Base-by-base conservation (phyloP, 495 filamentous ascomycete species). In the Parathielavia appendiculata region DNA sequence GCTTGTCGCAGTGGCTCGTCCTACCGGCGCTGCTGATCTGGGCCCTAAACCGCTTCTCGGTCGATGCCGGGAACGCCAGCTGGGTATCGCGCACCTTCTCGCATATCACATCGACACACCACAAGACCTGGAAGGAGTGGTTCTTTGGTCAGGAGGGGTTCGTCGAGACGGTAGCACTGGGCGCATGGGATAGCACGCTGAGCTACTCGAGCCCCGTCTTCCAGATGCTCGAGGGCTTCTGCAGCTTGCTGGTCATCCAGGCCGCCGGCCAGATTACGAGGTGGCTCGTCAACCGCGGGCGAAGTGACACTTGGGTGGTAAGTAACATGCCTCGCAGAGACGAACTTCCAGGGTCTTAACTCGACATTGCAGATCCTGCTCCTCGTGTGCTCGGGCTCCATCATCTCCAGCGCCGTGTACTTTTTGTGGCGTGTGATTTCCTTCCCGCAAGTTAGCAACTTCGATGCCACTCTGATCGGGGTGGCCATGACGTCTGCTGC, bases 261-360 rank as follows among this genome's bases (percentile, higher is more conserved):
- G 89, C 91, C 14, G 85, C 87, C 34, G 93, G 93, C 1, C 92
- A 95, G 68, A 91, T 97, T 54, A 95, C 93, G n/a, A 81, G 90
- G 66, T 96, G 90, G 87, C 82, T 97, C 19, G 92, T 97, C 44
- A 98, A 97, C 71, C 77, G 85, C 57, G 90, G 90, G 56, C 83
- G 89, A 60, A 91, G 91, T 60, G 93, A 98, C 75, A 93, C 86
- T 60, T 98, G 93, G 93, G 92, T 97, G 88, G 91, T 95, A 81
- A 69, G 85, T 78, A n/a, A 13, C 49, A 40, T 13, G n/a, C 34
- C 22, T 49, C n/a, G 5, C 49, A n/a, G 23, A 10, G 13, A 5
- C 26, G 7, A 20, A 20, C 20, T 30, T 30, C 6, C 2, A 1
- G 7, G 5, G 16, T 19, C 38, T n/a, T 4, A 10, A 11, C 14